A percentile compares a stretch with the other conserved stretches of the same genome.
Conservation (phyloP, 164 flowering plant genomes). For the Stephania japonica region DNA sequence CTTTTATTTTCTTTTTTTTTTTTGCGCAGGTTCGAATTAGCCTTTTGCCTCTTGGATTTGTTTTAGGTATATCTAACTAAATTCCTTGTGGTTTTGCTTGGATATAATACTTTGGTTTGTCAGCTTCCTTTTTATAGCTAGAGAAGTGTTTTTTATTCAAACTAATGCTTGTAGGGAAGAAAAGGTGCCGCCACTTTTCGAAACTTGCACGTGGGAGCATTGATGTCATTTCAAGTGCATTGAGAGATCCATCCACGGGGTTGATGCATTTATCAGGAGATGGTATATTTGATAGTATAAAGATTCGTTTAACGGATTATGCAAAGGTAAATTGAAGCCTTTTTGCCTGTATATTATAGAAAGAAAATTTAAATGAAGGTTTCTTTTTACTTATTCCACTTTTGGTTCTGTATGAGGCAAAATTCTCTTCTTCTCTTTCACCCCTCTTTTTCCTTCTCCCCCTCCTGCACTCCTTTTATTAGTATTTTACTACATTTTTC, state of each 20-base stretch:
- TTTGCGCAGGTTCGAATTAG: slow-evolving; percentile 41
- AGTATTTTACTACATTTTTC: no score
- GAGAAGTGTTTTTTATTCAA: background rate
- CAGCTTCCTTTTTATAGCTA: background rate
- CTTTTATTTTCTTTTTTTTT: background rate
- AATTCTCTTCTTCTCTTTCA: background rate
- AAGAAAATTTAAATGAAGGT: background rate
- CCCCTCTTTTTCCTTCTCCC: background rate
- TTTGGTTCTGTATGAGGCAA: background rate
- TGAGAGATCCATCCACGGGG: slow-evolving; percentile 17
- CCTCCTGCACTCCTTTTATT: background rate
- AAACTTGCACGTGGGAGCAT: slow-evolving; percentile 42
- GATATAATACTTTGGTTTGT: background rate
- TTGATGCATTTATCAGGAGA: slow-evolving; percentile 16
- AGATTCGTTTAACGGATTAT: slow-evolving; percentile 56
- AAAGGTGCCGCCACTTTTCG: slow-evolving; percentile 39
- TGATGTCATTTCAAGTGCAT: slow-evolving; percentile 22
- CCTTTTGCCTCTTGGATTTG: slow-evolving; percentile 69
- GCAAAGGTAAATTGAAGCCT: slow-evolving; percentile 36
- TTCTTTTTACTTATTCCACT: background rate
- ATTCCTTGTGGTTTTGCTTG: slow-evolving; percentile 7
- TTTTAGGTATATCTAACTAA: slow-evolving; percentile 37
- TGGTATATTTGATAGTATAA: slow-evolving; percentile 23
- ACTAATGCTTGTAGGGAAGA: slow-evolving; percentile 38
- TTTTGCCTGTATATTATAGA: no score